Conservation (phyloP, 1,139 yeast species). For the Geotrichum klebahnii region DNA sequence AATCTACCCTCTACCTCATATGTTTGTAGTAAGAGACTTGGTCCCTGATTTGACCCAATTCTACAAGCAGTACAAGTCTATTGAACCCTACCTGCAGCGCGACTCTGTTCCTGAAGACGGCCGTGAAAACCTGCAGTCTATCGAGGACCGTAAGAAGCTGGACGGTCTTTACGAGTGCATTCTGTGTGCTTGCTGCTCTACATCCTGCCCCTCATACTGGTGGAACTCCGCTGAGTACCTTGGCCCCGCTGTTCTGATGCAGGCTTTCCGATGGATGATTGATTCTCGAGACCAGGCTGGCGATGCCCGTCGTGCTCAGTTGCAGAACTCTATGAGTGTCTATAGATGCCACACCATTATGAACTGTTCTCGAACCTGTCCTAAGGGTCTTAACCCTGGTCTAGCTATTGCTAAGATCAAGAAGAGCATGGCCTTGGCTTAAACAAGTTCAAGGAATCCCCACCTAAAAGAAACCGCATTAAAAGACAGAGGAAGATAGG, state of each 20-base stretch:
- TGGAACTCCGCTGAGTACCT: conserved; percentile 99
- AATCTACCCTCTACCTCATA: conserved; percentile 96
- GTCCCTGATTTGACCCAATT: conserved; percentile 97
- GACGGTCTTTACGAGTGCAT: conserved; percentile 98
- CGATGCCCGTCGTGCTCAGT: conserved; percentile 73
- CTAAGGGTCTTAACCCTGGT: conserved; percentile 98
- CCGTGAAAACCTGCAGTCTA: conserved; percentile 84
- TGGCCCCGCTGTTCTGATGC: conserved; percentile 98
- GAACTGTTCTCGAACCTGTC: conserved; percentile 98
- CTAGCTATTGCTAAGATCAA: conserved; percentile 95
- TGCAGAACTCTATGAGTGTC: conserved; percentile 94
- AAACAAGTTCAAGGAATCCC: neutral
- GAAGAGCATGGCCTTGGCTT: conserved; percentile 74
- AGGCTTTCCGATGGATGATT: conserved; percentile 97
- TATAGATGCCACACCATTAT: conserved; percentile 98
- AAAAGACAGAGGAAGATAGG: neutral
- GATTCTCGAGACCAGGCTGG: conserved; percentile 96
- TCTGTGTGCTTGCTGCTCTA: conserved; percentile 97
- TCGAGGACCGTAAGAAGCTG: conserved; percentile 91
- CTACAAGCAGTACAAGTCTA: conserved; percentile 96
- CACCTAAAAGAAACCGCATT: neutral
- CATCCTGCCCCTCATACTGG: conserved; percentile 99
- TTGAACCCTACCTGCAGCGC: conserved; percentile 94
- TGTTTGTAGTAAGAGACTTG: conserved; percentile 94
- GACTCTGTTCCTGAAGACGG: conserved; percentile 80